Conservation (phyloP, 2,329 filamentous ascomycete genomes). For the Fonsecaea pedrosoi region DNA sequence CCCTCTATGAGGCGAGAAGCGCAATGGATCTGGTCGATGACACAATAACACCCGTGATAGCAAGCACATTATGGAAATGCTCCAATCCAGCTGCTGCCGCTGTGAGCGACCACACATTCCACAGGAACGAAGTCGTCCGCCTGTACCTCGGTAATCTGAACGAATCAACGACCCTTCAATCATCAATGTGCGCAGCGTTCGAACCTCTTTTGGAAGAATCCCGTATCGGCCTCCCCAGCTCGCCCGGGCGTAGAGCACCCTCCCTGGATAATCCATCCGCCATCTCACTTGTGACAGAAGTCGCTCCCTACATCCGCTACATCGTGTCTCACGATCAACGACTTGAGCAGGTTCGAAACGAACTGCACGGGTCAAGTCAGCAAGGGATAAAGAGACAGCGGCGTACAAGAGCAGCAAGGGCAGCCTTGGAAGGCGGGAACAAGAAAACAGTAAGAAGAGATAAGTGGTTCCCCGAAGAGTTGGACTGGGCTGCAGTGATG, state of each 20-base stretch:
- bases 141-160: constrained; percentile 42
- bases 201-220: constrained; percentile 57
- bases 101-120: constrained; percentile 11
- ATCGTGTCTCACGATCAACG: constrained; percentile 79
- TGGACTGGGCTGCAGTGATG: constrained; percentile 69
- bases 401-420: constrained; percentile 76
- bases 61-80: constrained; percentile 12
- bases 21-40: constrained; percentile 32
- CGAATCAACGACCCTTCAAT: constrained; percentile 25
- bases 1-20: constrained; percentile 31
- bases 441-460: constrained; percentile 72
- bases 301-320: constrained; percentile 86
- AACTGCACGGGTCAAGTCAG: constrained; percentile 66
- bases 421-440: constrained; percentile 76
- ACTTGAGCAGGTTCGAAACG: constrained; percentile 71
- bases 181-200: constrained; percentile 54
- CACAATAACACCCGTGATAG: constrained; percentile 17
- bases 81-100: constrained; percentile 3
- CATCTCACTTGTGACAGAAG: constrained; percentile 71
- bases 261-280: constrained; percentile 75
- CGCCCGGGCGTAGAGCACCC: constrained; percentile 59
- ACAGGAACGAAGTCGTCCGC: constrained; percentile 17
- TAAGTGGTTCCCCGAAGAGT: constrained; percentile 70
- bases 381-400: constrained; percentile 60
- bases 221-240: constrained; percentile 43